phyloP scores from a whole-genome alignment of 139 green algal genomes.

The Coelastrella sp. region DNA sequence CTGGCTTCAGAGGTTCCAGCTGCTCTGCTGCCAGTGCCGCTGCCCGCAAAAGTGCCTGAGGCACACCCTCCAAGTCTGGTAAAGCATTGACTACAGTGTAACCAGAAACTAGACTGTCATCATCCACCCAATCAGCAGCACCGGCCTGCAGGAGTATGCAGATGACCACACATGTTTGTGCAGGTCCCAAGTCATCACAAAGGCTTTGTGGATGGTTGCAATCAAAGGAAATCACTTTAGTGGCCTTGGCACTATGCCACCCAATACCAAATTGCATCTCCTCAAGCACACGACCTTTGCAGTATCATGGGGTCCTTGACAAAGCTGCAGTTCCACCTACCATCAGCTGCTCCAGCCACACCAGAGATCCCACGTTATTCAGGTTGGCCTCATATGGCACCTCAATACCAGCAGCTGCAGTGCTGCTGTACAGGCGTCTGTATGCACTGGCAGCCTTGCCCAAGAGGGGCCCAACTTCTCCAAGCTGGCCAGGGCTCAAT shows the following conservation, averaged over 20 bases:
- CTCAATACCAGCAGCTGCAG: conserved; percentile 40
- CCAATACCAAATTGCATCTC: too few species aligned
- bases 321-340: conserved; percentile 13
- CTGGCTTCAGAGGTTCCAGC: neutral
- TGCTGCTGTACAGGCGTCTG: conserved; percentile 51
- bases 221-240: neutral
- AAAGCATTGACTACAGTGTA: conserved; percentile 62
- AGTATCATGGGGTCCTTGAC: too few species aligned
- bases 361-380: conserved; percentile 53
- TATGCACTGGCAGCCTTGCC: conserved; percentile 54
- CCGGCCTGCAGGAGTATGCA: conserved; percentile 42
- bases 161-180: too few species aligned
- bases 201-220: too few species aligned
- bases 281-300: too few species aligned
- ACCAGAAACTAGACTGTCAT: conserved; percentile 24
- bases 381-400: conserved; percentile 58
- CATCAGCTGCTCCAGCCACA: conserved; percentile 62
- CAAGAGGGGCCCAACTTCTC: conserved; percentile 47
- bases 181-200: too few species aligned
- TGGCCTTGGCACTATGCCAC: neutral
- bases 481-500: neutral
- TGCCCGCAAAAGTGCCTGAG: conserved; percentile 18
- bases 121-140: conserved; percentile 56
- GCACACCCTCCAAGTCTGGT: conserved; percentile 52
- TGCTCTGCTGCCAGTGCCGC: conserved; percentile 30